Conservation (phyloP, 1,284 basidiomycete genomes). For the Malassezia slooffiae region DNA sequence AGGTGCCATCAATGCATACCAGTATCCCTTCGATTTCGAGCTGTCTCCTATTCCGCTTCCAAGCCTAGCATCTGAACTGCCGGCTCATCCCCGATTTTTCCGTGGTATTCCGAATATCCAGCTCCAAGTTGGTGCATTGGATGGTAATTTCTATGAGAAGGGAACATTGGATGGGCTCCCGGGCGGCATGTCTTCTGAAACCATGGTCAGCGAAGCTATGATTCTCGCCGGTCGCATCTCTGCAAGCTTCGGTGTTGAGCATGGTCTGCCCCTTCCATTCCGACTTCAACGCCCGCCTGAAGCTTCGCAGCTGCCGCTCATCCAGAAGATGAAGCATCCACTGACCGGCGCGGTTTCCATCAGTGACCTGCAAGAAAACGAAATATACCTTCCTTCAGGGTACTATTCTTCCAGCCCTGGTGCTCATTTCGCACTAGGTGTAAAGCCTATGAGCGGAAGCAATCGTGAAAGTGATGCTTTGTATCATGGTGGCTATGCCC, state of each 20-base stretch:
- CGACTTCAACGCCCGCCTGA: conserved; percentile 52
- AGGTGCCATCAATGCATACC: conserved; percentile 2
- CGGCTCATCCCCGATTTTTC: conserved; percentile 19
- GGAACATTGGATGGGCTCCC: conserved; percentile 12
- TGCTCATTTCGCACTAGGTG: conserved; percentile 62
- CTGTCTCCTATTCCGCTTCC: conserved; percentile 6
- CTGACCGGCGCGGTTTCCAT: conserved; percentile 16
- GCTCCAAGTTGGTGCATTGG: neutral
- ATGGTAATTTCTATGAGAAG: neutral
- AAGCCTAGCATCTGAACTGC: neutral
- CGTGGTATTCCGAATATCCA: conserved; percentile 24
- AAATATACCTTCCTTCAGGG: conserved; percentile 10
- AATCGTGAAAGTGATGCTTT: conserved; percentile 14
- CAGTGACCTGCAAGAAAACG: conserved; percentile 11
- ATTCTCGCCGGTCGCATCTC: conserved; percentile 67
- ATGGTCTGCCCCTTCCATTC: conserved; percentile 59
- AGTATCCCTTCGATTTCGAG: neutral
- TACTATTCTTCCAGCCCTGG: conserved; percentile 47
- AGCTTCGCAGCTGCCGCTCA: conserved; percentile 39
- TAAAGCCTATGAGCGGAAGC: conserved; percentile 49
- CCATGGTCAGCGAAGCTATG: conserved; percentile 70
- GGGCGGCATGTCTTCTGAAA: conserved; percentile 16
- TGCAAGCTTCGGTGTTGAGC: conserved; percentile 61
- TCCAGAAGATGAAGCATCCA: conserved; percentile 3
- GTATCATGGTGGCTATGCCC: conserved; percentile 53